Conservation (phyloP, 2,329 filamentous ascomycete species). For the Fusarium sp. region DNA sequence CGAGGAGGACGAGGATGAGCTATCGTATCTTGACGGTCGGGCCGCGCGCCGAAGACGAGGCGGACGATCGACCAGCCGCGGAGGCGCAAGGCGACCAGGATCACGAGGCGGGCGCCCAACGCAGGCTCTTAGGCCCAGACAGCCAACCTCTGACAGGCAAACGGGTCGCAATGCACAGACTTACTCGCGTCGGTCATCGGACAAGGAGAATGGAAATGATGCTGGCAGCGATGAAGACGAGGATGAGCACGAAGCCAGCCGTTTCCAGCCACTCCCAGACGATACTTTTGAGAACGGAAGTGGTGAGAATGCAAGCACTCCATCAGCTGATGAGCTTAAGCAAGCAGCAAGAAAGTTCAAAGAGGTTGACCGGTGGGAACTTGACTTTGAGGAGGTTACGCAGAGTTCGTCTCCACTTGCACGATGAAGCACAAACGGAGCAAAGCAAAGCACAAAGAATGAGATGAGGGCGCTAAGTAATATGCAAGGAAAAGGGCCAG, state of each 20-base stretch:
- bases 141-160: slow-evolving; percentile 35
- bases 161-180: slow-evolving; percentile 53
- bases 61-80: slow-evolving; percentile 46
- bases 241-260: slow-evolving; percentile 50
- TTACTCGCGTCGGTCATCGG: slow-evolving; percentile 62
- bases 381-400: slow-evolving; percentile 73
- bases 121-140: slow-evolving; percentile 41
- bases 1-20: slow-evolving; percentile 66
- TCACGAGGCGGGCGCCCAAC: slow-evolving; percentile 42
- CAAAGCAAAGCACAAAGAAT: slow-evolving; percentile 1
- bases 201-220: slow-evolving; percentile 65
- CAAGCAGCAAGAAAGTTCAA: slow-evolving; percentile 70
- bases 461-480: neutral
- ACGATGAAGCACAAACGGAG: slow-evolving; percentile 49
- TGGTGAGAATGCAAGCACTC: slow-evolving; percentile 50
- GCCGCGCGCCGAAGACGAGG: slow-evolving; percentile 49
- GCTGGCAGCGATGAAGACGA: slow-evolving; percentile 45
- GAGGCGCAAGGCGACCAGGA: slow-evolving; percentile 41
- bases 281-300: slow-evolving; percentile 53
- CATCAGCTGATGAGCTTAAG: slow-evolving; percentile 65
- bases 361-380: slow-evolving; percentile 75
- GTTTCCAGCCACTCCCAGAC: slow-evolving; percentile 57
- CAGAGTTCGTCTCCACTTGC: slow-evolving; percentile 65
- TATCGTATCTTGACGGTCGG: slow-evolving; percentile 57
- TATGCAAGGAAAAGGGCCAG: neutral